Conservation (phyloP, 805 yeast species). For the Myxozyma udenii region DNA sequence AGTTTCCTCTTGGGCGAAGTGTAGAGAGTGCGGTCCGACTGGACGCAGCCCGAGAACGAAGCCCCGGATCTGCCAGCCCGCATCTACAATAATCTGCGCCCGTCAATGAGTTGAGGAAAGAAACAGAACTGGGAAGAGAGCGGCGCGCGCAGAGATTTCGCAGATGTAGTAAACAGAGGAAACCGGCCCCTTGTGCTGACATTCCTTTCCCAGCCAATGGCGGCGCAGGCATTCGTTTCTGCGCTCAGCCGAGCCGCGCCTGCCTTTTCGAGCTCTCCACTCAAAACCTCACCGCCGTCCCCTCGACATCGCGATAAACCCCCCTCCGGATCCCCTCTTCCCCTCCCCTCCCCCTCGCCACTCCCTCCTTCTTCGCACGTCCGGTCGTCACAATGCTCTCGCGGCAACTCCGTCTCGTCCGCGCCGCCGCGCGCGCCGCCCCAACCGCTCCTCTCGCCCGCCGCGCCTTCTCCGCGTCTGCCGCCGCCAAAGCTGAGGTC, state of each 20-base stretch:
- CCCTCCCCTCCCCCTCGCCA: background rate
- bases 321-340: conserved; percentile 1
- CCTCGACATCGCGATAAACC: background rate
- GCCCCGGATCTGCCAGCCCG: background rate
- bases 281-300: conserved; percentile 1
- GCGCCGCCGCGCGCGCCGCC: conserved; percentile 7
- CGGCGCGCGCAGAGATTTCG: too few species aligned
- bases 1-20: conserved; percentile 28
- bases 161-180: background rate
- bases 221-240: background rate
- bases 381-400: conserved; percentile 13
- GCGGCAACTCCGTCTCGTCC: conserved; percentile 15
- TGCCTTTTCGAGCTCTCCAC: background rate
- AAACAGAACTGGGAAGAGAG: background rate
- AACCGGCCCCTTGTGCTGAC: conserved; percentile 1
- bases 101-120: conserved; percentile 22
- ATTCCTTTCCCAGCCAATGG: background rate
- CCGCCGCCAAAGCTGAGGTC: conserved; percentile 51
- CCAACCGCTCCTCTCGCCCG: conserved; percentile 4
- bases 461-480: conserved; percentile 40
- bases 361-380: background rate
- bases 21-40: conserved; percentile 27
- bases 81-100: conserved; percentile 30
- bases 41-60: too few species aligned
- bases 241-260: background rate